Conservation (phyloP, 2,329 filamentous ascomycete genomes). For the Exophiala aquamarina region DNA sequence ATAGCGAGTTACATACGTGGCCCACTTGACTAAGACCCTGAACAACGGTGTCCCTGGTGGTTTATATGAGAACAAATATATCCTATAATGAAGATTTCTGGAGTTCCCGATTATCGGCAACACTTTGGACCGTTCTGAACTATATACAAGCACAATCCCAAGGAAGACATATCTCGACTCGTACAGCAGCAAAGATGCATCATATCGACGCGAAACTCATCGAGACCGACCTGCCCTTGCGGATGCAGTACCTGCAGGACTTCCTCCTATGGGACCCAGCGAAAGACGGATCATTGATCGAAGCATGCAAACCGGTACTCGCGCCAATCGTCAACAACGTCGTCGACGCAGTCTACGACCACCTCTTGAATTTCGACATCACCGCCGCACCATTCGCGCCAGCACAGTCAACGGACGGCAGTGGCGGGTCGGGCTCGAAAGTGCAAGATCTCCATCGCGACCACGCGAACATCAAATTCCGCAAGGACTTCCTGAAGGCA, state of each 20-base stretch:
- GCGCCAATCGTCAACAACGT: conserved; percentile 29
- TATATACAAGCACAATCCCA: no score
- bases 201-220: conserved; percentile 18
- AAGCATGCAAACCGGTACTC: conserved; percentile 27
- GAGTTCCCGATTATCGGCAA: no score
- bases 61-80: no score
- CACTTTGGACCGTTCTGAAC: no score
- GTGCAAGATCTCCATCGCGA: conserved; percentile 23
- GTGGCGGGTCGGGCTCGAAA: conserved; percentile 10
- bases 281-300: conserved; percentile 28
- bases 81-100: no score
- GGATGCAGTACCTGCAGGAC: conserved; percentile 29
- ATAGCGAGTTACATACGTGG: no score
- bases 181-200: conserved; percentile 14
- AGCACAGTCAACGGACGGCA: conserved; percentile 26
- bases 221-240: conserved; percentile 17
- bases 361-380: conserved; percentile 33
- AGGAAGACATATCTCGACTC: no score
- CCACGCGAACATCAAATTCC: conserved; percentile 32
- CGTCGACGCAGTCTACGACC: conserved; percentile 32
- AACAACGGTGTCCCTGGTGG: no score
- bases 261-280: conserved; percentile 32
- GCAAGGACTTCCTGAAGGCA: conserved; percentile 32
- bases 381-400: conserved; percentile 33
- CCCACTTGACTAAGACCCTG: no score